Base-by-base conservation (phyloP, 163 green algal species). In the Picocystis sp. region DNA sequence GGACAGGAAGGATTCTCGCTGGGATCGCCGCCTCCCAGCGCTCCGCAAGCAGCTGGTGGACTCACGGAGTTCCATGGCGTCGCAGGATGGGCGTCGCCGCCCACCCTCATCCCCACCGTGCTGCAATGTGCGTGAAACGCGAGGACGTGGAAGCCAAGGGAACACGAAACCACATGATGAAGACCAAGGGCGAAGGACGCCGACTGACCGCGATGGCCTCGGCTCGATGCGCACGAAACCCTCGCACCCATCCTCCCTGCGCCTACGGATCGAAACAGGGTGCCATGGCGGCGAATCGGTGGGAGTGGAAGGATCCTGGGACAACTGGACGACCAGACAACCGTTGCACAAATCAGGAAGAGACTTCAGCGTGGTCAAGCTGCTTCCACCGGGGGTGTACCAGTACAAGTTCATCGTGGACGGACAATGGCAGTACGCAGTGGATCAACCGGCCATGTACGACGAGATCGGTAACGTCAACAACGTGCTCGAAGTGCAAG, bases 381-480 rank as follows among this genome's bases (percentile, higher is more conserved):
- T 94, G 50, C 74, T 96, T 49, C 72, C 80, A 3, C 87, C 87
- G 1, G 87, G 87, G 11, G 86, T 96, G 42, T 94, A 93, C 62
- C 81, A 89, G 14, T 24, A 38, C 29, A 57, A 47, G 19, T 50
- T 47, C 24, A 50, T 50, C 22, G 89, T 98, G 22, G 87, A 98
- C 51, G 80, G 82, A 11, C 75, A 86, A 38, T 98, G 89, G 89
- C 80, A 81, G 57, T 87, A 94, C 55, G 86, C 90, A 41, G 81
- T 87, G 25, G 92, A 94, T 67, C 80, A 91, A 66, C 69, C 81
- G 1, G 83, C 80, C 19, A 92, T 96, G 76, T 91, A 87, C 52
- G 89, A 98, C 58, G 89, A 94, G 53, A 78, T 84, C 61, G 80
- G 78, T 50, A 96, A 97, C 64, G 79, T 97, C 14, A 98, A 96